phyloP scores from a whole-genome alignment of 176 grass and related monocot genomes.

The Coix lacrymajobi region DNA sequence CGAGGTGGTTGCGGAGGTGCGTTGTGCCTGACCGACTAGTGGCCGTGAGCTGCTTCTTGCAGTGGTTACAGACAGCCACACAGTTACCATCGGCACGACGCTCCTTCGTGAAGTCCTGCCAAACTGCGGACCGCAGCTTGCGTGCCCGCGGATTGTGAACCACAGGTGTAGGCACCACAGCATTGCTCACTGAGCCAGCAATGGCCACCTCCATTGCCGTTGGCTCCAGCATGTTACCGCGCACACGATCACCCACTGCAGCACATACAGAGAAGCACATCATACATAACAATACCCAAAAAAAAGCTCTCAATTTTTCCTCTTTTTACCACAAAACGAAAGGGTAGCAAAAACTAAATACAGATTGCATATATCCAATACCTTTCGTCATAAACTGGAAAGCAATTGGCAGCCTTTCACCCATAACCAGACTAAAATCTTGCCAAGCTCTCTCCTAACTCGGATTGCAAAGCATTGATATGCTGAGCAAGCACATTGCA shows the following conservation, averaged over 20 bases:
- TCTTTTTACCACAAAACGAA: neutral
- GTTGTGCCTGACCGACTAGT: slow-evolving; percentile 95
- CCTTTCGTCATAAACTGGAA: neutral
- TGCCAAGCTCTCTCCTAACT: neutral
- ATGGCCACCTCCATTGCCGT: slow-evolving; percentile 33
- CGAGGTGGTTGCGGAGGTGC: slow-evolving; percentile 86
- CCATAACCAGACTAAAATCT: neutral
- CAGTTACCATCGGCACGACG: slow-evolving; percentile 68
- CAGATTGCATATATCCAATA: neutral
- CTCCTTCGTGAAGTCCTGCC: slow-evolving; percentile 99
- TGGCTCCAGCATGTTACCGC: slow-evolving; percentile 42
- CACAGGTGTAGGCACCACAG: slow-evolving; percentile 12
- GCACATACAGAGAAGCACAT: slow-evolving; percentile 19
- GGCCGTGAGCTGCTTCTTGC: slow-evolving; percentile 99
- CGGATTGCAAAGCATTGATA: neutral
- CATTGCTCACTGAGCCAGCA: slow-evolving; percentile 20
- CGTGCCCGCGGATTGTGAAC: slow-evolving; percentile 71
- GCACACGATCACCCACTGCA: slow-evolving; percentile 27
- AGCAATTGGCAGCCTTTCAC: neutral
- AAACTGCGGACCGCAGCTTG: slow-evolving; percentile 82
- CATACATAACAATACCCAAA: neutral
- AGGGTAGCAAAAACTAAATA: neutral
- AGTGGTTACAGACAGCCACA: slow-evolving; percentile 92
- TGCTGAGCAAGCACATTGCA: neutral
- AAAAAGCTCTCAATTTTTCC: neutral